Conservation (phyloP, 2,329 filamentous ascomycete genomes). For the Sclerotinia glacialis region DNA sequence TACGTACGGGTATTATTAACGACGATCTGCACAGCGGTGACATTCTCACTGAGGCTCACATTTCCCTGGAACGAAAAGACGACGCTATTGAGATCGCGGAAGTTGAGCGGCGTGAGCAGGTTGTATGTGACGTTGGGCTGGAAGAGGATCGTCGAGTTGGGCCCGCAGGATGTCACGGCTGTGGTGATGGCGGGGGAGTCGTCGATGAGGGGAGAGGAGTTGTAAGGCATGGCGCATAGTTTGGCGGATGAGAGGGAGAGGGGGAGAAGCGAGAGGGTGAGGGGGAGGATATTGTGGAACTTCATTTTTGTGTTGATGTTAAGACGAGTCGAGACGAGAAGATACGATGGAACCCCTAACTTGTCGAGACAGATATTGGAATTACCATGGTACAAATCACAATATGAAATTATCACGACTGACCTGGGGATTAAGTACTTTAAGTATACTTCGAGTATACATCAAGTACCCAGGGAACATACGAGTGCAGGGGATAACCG, state of each 20-base stretch:
- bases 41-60: conserved; percentile 19
- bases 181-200: not conserved
- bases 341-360: not conserved
- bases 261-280: conserved; percentile 2
- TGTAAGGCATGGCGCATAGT: conserved; percentile 14
- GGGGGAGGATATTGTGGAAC: not conserved
- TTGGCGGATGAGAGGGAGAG: conserved; percentile 5
- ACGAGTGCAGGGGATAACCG: not conserved
- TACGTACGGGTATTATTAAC: conserved; percentile 16
- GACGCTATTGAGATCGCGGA: not conserved
- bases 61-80: conserved; percentile 12
- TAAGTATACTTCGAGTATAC: too few species aligned
- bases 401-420: not conserved
- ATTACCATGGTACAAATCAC: not conserved
- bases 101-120: conserved; percentile 8
- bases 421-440: not conserved
- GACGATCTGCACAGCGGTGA: conserved; percentile 6
- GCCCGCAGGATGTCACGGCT: not conserved
- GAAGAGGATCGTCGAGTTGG: conserved; percentile 12
- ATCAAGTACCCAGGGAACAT: not conserved
- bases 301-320: conserved; percentile 5
- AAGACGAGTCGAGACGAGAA: too few species aligned
- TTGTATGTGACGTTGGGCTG: conserved; percentile 8
- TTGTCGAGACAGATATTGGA: not conserved
- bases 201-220: not conserved